Conservation (phyloP, 2,329 filamentous ascomycete genomes). For the Pseudogymnoascus sp. region DNA sequence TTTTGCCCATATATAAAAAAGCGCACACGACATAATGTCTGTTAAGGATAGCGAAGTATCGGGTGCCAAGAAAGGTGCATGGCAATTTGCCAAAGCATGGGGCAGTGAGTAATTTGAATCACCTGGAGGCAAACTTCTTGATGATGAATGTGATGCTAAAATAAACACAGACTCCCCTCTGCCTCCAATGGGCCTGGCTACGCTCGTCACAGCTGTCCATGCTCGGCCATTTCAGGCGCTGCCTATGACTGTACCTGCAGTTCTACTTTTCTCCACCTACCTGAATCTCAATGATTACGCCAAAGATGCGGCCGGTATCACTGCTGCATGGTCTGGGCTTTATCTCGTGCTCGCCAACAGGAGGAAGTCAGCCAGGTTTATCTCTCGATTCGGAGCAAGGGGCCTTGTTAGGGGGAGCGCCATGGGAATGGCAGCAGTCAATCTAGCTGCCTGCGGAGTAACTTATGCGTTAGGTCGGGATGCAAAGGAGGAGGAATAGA, state of each 20-base stretch:
- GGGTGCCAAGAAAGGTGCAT: slow-evolving; percentile 33
- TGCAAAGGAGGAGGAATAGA: slow-evolving; percentile 23
- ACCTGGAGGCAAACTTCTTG: background rate
- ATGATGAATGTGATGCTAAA: slow-evolving; percentile 12
- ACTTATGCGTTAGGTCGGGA: slow-evolving; percentile 45
- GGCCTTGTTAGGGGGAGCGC: slow-evolving; percentile 47
- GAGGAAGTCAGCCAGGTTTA: slow-evolving; percentile 40
- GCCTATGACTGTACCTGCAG: slow-evolving; percentile 61
- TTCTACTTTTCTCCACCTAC: slow-evolving; percentile 60
- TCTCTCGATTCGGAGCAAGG: slow-evolving; percentile 42
- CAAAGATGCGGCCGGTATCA: slow-evolving; percentile 56
- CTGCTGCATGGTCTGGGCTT: slow-evolving; percentile 57
- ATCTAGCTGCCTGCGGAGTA: slow-evolving; percentile 44
- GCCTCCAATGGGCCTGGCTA: slow-evolving; percentile 58
- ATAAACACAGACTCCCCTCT: slow-evolving; percentile 51
- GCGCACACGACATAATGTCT: slow-evolving; percentile 19
- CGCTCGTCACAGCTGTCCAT: slow-evolving; percentile 60
- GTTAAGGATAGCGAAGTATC: slow-evolving; percentile 19
- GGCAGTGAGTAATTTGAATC: slow-evolving; percentile 38
- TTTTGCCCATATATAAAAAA: slow-evolving; percentile 8
- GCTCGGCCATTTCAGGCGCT: slow-evolving; percentile 58
- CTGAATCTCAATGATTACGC: slow-evolving; percentile 57
- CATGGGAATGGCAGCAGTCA: slow-evolving; percentile 43
- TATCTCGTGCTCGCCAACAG: slow-evolving; percentile 58
- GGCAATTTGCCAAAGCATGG: slow-evolving; percentile 43